Evolutionary conservation across 495 filamentous ascomycete genomes (phyloP).

Genomic region (Penicillium taxi): DNA sequence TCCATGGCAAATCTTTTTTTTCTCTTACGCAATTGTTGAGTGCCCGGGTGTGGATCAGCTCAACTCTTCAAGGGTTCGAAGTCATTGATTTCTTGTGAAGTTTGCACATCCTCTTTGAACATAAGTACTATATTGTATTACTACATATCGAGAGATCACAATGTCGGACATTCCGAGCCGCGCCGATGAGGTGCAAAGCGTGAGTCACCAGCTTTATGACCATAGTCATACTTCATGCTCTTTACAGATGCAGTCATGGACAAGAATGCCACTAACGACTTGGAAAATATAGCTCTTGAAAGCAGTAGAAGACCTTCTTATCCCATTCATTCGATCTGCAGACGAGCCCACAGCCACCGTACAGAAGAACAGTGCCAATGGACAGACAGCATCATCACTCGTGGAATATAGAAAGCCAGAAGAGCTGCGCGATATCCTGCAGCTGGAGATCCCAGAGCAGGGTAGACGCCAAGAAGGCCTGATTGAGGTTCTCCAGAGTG

Average conservation of each 20-base stretch:
- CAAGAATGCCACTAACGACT: not conserved
- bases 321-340: conserved; percentile 70
- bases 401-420: conserved; percentile 65
- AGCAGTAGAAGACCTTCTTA: conserved; percentile 63
- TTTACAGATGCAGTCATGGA: not conserved
- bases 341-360: conserved; percentile 50
- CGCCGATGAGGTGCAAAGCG: conserved; percentile 39
- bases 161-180: no score
- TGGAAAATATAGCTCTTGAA: conserved; percentile 51
- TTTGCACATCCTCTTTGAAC: no score
- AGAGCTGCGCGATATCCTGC: conserved; percentile 56
- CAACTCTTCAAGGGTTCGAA: no score
- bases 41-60: no score
- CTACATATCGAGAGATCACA: no score
- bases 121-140: no score
- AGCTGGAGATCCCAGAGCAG: conserved; percentile 55
- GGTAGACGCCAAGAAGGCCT: conserved; percentile 67
- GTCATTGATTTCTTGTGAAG: no score
- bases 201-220: conserved; percentile 19
- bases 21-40: no score
- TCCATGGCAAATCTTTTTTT: no score
- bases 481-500: conserved; percentile 52
- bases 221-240: not conserved
- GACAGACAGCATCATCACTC: conserved; percentile 49
- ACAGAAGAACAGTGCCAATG: conserved; percentile 44